These are phyloP conservation scores for Cicer bijugum DNA, from an alignment of 306 rosid species.

Conservation along the genomic window DNA sequence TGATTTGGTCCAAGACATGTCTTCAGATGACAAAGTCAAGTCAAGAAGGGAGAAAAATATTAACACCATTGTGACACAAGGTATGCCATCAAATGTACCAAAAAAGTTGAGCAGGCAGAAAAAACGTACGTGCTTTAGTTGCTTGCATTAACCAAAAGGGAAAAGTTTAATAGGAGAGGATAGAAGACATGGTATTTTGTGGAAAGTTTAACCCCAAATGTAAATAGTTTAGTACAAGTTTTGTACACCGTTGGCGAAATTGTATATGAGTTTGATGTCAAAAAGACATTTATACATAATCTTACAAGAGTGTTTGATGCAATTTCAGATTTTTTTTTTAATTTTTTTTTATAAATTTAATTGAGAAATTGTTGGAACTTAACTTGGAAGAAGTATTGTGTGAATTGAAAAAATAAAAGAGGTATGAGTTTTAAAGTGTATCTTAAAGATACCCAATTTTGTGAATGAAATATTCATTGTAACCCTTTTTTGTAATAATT, in stretches of 20 bases:
- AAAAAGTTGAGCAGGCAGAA: constrained; percentile 41
- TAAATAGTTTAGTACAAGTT: not conserved
- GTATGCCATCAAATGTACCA: constrained; percentile 33
- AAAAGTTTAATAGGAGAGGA: constrained; percentile 19
- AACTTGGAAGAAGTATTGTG: no score
- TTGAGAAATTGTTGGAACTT: no score
- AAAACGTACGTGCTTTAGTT: constrained; percentile 49
- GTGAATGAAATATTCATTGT: no score
- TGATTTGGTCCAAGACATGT: constrained; percentile 5
- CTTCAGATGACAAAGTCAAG: constrained; percentile 43
- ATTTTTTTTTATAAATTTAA: no score
- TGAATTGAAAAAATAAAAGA: no score
- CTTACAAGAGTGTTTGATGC: no score
- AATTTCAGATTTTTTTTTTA: no score
- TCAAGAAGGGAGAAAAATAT: constrained; percentile 37
- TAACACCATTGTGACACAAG: constrained; percentile 24
- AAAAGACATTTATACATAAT: no score
- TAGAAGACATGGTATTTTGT: constrained; percentile 27
- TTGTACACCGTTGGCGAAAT: constrained; percentile 9
- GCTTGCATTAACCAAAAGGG: constrained; percentile 20
- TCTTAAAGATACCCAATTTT: no score
- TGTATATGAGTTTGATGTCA: no score
- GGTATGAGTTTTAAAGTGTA: no score
- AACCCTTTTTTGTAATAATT: no score
- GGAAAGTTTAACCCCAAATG: constrained; percentile 30